These are phyloP conservation scores for Moringa oleifera DNA, from an alignment of 345 rosid species.

Conservation along the genomic window DNA sequence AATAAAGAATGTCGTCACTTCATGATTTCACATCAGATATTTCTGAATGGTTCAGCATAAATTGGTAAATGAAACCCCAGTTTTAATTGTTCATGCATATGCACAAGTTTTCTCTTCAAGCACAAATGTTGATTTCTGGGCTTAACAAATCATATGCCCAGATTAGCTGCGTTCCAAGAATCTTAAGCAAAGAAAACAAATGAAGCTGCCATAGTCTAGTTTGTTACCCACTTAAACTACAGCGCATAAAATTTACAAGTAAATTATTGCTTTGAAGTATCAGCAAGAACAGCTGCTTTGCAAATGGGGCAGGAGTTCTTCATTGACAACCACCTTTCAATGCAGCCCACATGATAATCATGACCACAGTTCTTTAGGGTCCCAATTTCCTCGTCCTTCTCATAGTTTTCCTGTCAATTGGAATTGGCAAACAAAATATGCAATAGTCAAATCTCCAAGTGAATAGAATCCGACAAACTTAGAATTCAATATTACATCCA, in stretches of 20 bases:
- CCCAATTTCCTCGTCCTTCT: slow-evolving; percentile 19
- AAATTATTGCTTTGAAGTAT: not conserved
- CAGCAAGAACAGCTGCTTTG: slow-evolving; percentile 23
- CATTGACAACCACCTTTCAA: slow-evolving; percentile 29
- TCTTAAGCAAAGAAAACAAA: not conserved
- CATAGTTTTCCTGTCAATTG: slow-evolving; percentile 28
- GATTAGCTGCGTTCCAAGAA: not conserved
- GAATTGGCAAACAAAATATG: not conserved
- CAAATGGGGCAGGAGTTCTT: slow-evolving; percentile 40
- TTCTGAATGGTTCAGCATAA: too few species aligned
- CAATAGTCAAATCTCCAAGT: too few species aligned
- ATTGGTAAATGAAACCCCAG: not conserved
- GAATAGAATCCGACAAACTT: too few species aligned
- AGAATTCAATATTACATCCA: too few species aligned
- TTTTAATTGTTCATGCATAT: not conserved
- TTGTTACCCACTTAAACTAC: not conserved
- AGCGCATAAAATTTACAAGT: not conserved
- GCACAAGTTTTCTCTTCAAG: not conserved
- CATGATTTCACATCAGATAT: too few species aligned
- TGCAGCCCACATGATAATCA: slow-evolving; percentile 28
- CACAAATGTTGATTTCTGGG: too few species aligned
- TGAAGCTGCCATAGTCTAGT: not conserved
- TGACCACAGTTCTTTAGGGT: slow-evolving; percentile 24
- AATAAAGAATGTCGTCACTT: too few species aligned
- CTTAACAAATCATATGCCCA: too few species aligned